Percentiles rank a stretch among this genome's conserved stretches.
Evolutionary conservation across 2,329 filamentous ascomycete genomes (phyloP).

Genomic region (Fusarium sp.): DNA sequence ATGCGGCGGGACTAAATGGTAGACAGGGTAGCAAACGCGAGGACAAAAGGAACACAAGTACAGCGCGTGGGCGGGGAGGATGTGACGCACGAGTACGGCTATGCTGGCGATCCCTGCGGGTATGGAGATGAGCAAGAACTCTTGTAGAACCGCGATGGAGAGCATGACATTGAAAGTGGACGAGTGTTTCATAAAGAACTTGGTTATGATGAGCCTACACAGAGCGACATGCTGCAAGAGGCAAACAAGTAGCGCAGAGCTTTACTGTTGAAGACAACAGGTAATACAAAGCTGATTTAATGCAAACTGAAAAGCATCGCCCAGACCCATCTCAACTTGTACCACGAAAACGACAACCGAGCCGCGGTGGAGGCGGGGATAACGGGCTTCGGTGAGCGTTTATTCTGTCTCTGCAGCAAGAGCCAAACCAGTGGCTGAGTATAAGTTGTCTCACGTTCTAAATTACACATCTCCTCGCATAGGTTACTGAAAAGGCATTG

Average conservation of each 20-base stretch:
- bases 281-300: neutral
- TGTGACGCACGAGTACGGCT: neutral
- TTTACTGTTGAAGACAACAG: neutral
- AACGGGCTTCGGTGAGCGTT: neutral
- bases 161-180: neutral
- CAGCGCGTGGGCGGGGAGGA: neutral
- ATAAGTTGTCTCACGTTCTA: too few relatives aligned
- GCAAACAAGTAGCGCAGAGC: neutral
- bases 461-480: too few relatives aligned
- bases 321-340: rapidly evolving
- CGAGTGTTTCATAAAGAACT: neutral
- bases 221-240: rapidly evolving
- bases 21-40: too few relatives aligned
- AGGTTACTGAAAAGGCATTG: too few relatives aligned
- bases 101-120: rapidly evolving
- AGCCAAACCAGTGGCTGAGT: too few relatives aligned
- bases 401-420: too few relatives aligned
- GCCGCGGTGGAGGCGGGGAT: neutral
- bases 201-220: neutral
- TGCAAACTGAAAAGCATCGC: rapidly evolving
- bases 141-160: neutral
- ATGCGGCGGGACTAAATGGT: too few relatives aligned
- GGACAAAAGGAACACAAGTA: too few relatives aligned
- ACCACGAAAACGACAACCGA: neutral
- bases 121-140: rapidly evolving